Evolutionary conservation across 2,329 filamentous ascomycete species (phyloP), one percentile per base, ranked within the genome.

Genomic region (Leptographium radiaticola): DNA sequence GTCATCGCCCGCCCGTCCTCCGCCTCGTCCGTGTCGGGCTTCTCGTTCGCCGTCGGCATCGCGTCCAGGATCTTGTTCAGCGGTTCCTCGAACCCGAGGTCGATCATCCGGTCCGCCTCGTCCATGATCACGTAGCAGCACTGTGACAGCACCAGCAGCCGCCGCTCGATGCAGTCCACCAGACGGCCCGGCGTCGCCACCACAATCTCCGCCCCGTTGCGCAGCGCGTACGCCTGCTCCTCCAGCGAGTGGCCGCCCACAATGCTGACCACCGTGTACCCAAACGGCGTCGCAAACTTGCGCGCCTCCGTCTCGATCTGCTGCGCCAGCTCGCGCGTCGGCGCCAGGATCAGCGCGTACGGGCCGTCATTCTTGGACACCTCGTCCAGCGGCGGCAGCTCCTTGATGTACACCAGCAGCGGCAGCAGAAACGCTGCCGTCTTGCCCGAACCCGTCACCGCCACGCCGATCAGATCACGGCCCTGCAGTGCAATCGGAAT

Each of bases 61-160:
- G 93, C 91, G 61, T 95, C 89, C 47, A 98, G 82, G 62, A 98
- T 98, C 70, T 94, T 95, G 70, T 96, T 97, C 56, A 98, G 88
- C 0, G 89, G 87, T 63, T 97, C 93, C 70, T 98, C 93, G 66
- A 98, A 98, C 47, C 93, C 93, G 57, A 97, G 81, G 66, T 98
- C 93, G 59, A 98, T 95, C 93, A 98, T 98, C 53, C 91, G 87
- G 71, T 98, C 93, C 40, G 93, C 93, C 77, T 98, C 93, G 67
- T 98, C 93, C 91, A 98, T 96, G 70, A 98, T 95, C 54, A 97
- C 81, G 70, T 97, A 97, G 71, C 90, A 95, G 69, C 93, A 97
- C 70, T 97, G 93, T n/a, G 83, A 84, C 49, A 97, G 79, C 1
- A 98, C 91, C 2, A 97, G 76, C 34, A 97, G 81, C 38, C 91